Conservation (phyloP, 352 stramenopile genomes). For the Globisporangium mamillatum region DNA sequence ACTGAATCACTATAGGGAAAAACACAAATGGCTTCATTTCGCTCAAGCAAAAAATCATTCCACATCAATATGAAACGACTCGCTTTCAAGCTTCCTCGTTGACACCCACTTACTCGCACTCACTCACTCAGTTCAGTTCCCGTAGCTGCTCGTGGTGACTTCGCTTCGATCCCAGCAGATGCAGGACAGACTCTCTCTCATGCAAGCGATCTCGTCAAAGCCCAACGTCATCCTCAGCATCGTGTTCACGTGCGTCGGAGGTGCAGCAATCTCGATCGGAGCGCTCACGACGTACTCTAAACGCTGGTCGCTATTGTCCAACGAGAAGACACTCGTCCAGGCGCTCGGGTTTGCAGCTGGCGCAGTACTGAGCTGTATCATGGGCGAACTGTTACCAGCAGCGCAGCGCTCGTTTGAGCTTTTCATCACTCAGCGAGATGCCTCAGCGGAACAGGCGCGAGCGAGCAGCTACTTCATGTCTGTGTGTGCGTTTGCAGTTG, state of each 20-base stretch:
- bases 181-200: not conserved
- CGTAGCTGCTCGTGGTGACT: not conserved
- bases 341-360: not conserved
- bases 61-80: not conserved
- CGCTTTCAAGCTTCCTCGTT: not conserved
- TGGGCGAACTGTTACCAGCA: not conserved
- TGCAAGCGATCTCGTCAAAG: not conserved
- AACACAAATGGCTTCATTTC: constrained; percentile 1
- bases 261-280: not conserved
- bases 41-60: not conserved
- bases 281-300: not conserved
- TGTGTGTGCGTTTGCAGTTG: not conserved
- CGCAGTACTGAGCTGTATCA: not conserved
- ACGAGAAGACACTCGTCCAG: not conserved
- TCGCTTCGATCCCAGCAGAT: not conserved
- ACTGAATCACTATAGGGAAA: not conserved
- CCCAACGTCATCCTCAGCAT: constrained; percentile 1
- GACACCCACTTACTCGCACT: not conserved
- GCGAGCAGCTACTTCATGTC: not conserved
- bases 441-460: not conserved
- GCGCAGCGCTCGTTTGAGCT: not conserved
- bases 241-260: not conserved
- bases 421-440: not conserved
- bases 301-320: not conserved
- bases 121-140: no score